phyloP scores from a whole-genome alignment of 73 alveolate genomes.

The Paramecium primaurelia region DNA sequence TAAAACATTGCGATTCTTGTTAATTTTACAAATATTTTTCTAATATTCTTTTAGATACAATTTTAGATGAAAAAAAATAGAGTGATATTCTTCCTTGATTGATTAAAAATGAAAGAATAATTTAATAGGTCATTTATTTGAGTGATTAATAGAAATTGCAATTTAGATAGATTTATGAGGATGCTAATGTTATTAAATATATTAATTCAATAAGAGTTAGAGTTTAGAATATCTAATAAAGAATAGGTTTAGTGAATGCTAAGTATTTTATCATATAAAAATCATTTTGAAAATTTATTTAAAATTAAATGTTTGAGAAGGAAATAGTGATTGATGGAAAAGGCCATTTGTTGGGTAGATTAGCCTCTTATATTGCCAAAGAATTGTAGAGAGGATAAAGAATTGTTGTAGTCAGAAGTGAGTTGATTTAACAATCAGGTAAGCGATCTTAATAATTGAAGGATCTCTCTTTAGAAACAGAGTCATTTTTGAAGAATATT shows the following conservation, averaged over 20 bases:
- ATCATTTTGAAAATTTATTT: constrained; percentile 21
- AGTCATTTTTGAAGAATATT: constrained; percentile 79
- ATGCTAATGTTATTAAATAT: background rate
- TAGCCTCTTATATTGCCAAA: constrained; percentile 97
- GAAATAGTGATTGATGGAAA: constrained; percentile 96
- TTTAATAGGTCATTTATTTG: background rate
- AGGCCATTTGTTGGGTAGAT: constrained; percentile 99
- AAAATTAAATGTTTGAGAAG: constrained; percentile 85
- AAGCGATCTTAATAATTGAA: background rate
- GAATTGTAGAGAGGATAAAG: constrained; percentile 92
- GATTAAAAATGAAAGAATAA: background rate
- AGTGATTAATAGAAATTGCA: background rate
- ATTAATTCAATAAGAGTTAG: background rate
- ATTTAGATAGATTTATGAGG: background rate
- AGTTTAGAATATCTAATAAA: background rate
- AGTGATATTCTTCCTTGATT: background rate
- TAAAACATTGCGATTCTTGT: too few species aligned
- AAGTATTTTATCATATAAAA: background rate
- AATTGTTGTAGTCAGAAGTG: constrained; percentile 93
- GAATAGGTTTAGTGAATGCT: background rate
- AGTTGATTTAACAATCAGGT: constrained; percentile 80
- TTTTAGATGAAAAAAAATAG: too few species aligned
- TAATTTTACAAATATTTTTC: too few species aligned
- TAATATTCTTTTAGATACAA: too few species aligned
- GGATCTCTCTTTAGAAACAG: constrained; percentile 60